Conservation (phyloP, 179 eudicot genomes). For the Silene noctiflora region DNA sequence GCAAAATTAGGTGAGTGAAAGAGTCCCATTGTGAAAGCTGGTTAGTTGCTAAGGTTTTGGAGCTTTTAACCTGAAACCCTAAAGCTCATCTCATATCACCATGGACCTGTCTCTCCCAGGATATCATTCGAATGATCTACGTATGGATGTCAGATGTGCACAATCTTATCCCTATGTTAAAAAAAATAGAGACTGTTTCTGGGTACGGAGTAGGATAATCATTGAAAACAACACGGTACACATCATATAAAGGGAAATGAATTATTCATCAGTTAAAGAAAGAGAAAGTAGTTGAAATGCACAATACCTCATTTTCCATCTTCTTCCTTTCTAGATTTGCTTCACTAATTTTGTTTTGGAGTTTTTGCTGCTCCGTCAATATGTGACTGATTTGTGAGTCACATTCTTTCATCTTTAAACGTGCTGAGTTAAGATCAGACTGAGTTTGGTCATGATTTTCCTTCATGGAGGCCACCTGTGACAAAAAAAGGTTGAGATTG, state of each 20-base stretch:
- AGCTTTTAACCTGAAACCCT: neutral
- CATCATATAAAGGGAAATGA: neutral
- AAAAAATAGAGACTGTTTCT: too few relatives aligned
- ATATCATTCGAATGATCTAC: neutral
- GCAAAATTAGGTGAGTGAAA: neutral
- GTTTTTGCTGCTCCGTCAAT: constrained; percentile 63
- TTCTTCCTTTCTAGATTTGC: constrained; percentile 72
- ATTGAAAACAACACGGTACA: neutral
- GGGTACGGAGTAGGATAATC: neutral
- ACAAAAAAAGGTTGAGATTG: constrained; percentile 9
- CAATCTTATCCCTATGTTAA: too few relatives aligned
- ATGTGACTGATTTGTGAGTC: constrained; percentile 71
- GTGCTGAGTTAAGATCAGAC: constrained; percentile 66
- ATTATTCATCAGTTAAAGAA: neutral
- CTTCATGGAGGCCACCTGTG: constrained; percentile 64
- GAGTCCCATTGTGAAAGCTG: neutral
- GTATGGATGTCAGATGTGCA: too few relatives aligned
- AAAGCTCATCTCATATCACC: neutral
- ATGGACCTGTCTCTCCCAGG: constrained; percentile 1
- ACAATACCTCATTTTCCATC: constrained; percentile 84
- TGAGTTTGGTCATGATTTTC: constrained; percentile 51
- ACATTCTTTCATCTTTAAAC: constrained; percentile 73
- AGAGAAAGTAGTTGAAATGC: neutral
- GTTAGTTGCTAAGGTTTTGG: constrained; percentile 2
- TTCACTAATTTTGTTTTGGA: constrained; percentile 66